Evolutionary conservation across 345 rosid species (phyloP), one percentile per base, ranked within the genome.

Genomic region (Balakata baccata): DNA sequence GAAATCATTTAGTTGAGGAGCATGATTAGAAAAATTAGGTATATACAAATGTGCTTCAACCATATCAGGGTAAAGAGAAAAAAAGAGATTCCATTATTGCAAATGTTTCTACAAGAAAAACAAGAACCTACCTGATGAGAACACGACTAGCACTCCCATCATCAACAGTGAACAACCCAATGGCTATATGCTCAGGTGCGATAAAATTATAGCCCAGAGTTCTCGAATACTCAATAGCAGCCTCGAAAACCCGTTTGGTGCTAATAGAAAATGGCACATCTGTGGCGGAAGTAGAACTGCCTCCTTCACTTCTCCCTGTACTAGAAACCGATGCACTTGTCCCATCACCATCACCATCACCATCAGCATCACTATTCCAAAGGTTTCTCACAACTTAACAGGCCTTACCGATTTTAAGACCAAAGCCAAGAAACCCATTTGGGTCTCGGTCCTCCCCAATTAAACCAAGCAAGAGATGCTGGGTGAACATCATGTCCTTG

Each of bases 161-260:
- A 77, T 95, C 99, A 69, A 89, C 94, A 46, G 97, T 89, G 78
- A 95, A 85, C 66, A 95, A 87, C 2, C 96, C 98, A 57, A 95
- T 79, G 50, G 97, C 89, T 49, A 95, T 91, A 83, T 95, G 99
- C 78, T 95, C 99, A 0, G 99, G 98, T 13, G 97, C 89, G 16
- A 95, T 91, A 68, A 87, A 95, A 75, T 95, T 91, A 77, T 92
- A 81, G 13, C 91, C 97, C 89, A 87, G 65, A 18, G 86, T 88
- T 84, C 93, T 83, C 11, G 99, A 95, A 77, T 91, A 95, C 81
- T 92, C 99, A 17, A 95, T 90, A 0, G 99, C 98, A 79, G 93
- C 99, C 80, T 95, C 98, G 51, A 95, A 92, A 81, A 92, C 99
- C 25, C 97, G 86, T 69, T 92, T 92, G 20, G 94, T 86, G 74